These are phyloP conservation scores for Bombardia bombarda DNA, from an alignment of 495 filamentous ascomycete species.

Conservation along the genomic window DNA sequence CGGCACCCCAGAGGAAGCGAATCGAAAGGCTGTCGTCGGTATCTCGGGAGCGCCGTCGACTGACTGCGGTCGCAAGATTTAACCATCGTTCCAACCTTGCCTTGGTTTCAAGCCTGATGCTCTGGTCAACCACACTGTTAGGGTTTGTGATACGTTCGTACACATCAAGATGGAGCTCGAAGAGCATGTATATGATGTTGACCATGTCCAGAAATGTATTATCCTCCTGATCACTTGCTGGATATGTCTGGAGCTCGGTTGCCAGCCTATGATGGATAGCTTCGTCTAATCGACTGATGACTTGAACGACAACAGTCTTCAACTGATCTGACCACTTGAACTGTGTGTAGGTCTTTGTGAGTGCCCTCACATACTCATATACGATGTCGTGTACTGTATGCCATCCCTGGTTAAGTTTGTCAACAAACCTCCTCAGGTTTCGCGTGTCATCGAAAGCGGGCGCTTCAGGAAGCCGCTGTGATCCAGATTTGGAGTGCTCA, in stretches of 20 bases:
- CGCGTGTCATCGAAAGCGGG: slow-evolving; percentile 48
- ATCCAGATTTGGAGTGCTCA: slow-evolving; percentile 62
- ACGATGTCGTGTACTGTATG: slow-evolving; percentile 53
- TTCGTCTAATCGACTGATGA: slow-evolving; percentile 63
- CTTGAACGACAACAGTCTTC: slow-evolving; percentile 61
- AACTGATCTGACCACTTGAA: slow-evolving; percentile 65
- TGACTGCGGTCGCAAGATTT: slow-evolving; percentile 55
- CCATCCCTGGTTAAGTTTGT: slow-evolving; percentile 45
- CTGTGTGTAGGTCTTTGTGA: slow-evolving; percentile 53
- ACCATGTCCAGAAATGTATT: slow-evolving; percentile 23
- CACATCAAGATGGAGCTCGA: slow-evolving; percentile 84
- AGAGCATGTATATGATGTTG: slow-evolving; percentile 67
- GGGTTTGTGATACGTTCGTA: slow-evolving; percentile 71
- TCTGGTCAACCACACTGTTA: slow-evolving; percentile 56
- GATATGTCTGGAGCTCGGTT: slow-evolving; percentile 32
- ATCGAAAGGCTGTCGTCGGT: slow-evolving; percentile 41
- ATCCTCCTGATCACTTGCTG: slow-evolving; percentile 9
- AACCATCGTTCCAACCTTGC: slow-evolving; percentile 72
- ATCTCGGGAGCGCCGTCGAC: slow-evolving; percentile 31
- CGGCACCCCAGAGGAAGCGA: slow-evolving; percentile 78
- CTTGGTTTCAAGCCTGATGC: slow-evolving; percentile 51
- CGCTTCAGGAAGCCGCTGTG: slow-evolving; percentile 41
- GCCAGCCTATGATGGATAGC: slow-evolving; percentile 50
- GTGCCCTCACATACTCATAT: slow-evolving; percentile 55
- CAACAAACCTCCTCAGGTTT: slow-evolving; percentile 49